Base-by-base conservation (phyloP, 768 basidiomycete species). In the Boletus rubescentipes region DNA sequence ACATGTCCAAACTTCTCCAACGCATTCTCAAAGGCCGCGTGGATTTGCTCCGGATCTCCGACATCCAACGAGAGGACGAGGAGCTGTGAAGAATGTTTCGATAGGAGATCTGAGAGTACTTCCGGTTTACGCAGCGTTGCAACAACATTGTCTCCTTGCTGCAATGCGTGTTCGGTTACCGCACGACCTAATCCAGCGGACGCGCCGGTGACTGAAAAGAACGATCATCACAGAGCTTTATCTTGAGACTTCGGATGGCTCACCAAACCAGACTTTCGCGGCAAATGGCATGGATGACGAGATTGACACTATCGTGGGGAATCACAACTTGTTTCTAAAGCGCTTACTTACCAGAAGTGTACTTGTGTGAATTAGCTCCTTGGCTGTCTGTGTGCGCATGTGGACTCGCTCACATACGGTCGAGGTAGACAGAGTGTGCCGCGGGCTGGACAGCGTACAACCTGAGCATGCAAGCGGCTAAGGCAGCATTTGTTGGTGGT, bases 61-160 rank as follows among this genome's bases (percentile, higher is more conserved):
- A 80, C 76, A 50, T 81, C 77, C 40, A 78, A 62, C 36, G 65
- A 63, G 56, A 78, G 58, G 46, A 74, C 52, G 54, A 77, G 66
- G 2, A 80, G 69, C 31, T 63, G 67, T 4, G 67, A 59, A 23
- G 67, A 37, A 52, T 75, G 73, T 29, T 65, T 44, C 0, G 55
- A 49, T 5, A 54, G 38, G 21, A 71, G 72, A 36, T 69, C 67
- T 18, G 58, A 53, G 42, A 79, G 65, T 9, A 48, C 60, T 8
- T 51, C 60, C 1, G 58, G 51, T 49, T 65, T 67, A 46, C 77
- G 75, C 32, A 75, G 57, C 18, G 77, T 76, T 8, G 79, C 79
- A 43, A 77, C 68, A 43, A 70, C 76, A 10, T 48, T 72, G 50
- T 77, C 76, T 38, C 78, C 77, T 8, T 64, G 65, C 16, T 53